Percentiles rank a stretch among this genome's conserved stretches.
Conservation (phyloP, 495 filamentous ascomycete genomes). For the Daldinia decipiens region DNA sequence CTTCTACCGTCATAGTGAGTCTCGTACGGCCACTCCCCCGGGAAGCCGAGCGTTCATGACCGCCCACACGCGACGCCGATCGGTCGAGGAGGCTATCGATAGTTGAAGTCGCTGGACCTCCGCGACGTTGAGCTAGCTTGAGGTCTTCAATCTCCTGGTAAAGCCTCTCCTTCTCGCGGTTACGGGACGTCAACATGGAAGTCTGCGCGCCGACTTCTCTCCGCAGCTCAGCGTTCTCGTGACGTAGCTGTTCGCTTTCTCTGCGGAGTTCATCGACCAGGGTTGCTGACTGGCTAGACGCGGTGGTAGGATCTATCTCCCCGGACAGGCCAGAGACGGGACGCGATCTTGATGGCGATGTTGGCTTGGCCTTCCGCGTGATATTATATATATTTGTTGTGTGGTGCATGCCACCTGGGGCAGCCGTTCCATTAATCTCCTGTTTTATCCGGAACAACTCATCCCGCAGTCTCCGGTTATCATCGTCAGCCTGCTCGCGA, state of each 20-base stretch:
- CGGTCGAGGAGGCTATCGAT: constrained; percentile 93
- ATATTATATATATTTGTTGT: constrained; percentile 71
- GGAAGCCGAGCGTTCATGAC: constrained; percentile 71
- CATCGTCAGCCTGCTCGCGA: constrained; percentile 89
- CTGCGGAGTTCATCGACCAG: constrained; percentile 69
- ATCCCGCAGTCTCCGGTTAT: constrained; percentile 84
- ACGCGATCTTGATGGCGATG: constrained; percentile 68
- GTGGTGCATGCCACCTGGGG: constrained; percentile 57
- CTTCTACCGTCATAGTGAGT: constrained; percentile 67
- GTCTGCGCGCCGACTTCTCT: constrained; percentile 95
- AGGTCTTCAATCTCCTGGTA: constrained; percentile 98
- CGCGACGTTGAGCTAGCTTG: constrained; percentile 82
- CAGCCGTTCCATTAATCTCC: constrained; percentile 58
- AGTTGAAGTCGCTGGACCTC: constrained; percentile 67
- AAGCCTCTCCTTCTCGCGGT: constrained; percentile 91
- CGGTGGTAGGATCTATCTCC: constrained; percentile 63
- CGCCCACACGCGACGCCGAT: constrained; percentile 84
- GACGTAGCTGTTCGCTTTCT: constrained; percentile 80
- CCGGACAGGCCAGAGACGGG: constrained; percentile 70
- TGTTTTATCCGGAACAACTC: constrained; percentile 80
- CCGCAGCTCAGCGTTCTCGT: constrained; percentile 91
- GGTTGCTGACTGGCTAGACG: constrained; percentile 70
- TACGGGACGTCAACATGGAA: constrained; percentile 96
- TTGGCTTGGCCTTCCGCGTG: constrained; percentile 67
- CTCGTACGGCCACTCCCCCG: constrained; percentile 76